phyloP scores from a whole-genome alignment of 1,284 basidiomycete genomes.

The Trametes polyzona region DNA sequence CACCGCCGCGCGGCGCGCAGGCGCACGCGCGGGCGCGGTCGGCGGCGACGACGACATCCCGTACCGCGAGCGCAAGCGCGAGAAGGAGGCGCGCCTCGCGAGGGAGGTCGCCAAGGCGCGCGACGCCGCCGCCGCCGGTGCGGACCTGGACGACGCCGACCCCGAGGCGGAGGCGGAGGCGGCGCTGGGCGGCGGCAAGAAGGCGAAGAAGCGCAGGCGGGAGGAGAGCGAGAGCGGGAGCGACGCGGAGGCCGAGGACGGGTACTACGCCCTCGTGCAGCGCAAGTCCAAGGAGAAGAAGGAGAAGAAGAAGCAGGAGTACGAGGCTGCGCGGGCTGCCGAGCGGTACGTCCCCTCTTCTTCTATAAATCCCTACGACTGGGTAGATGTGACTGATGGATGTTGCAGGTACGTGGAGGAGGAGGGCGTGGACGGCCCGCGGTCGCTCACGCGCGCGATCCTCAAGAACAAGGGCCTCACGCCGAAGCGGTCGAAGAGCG shows the following conservation, averaged over 20 bases:
- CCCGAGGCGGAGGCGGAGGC: constrained; percentile 43
- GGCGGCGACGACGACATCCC: constrained; percentile 92
- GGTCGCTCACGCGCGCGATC: constrained; percentile 87
- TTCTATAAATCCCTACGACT: not conserved
- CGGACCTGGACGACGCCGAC: constrained; percentile 67
- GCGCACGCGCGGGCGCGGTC: constrained; percentile 60
- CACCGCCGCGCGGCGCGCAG: constrained; percentile 68
- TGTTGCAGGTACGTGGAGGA: constrained; percentile 53
- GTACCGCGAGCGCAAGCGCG: constrained; percentile 69
- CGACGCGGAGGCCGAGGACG: constrained; percentile 48
- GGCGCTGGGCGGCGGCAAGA: constrained; percentile 38
- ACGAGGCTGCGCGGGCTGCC: constrained; percentile 69
- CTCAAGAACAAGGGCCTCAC: constrained; percentile 93
- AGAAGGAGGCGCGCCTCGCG: constrained; percentile 54
- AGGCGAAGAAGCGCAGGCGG: constrained; percentile 52
- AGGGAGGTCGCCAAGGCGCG: constrained; percentile 53
- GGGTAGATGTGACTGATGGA: not conserved
- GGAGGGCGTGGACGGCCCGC: constrained; percentile 67
- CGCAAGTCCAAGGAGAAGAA: constrained; percentile 73
- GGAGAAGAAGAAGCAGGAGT: constrained; percentile 77
- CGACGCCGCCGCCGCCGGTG: constrained; percentile 52
- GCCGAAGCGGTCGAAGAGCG: constrained; percentile 81
- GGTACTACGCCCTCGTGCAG: constrained; percentile 90
- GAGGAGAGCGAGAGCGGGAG: constrained; percentile 50
- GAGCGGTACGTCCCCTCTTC: constrained; percentile 55